Percentiles rank a stretch among this genome's conserved stretches.
These are phyloP conservation scores for Penicillium nordicum DNA, from an alignment of 2,329 filamentous ascomycete species.

Conservation along the genomic window DNA sequence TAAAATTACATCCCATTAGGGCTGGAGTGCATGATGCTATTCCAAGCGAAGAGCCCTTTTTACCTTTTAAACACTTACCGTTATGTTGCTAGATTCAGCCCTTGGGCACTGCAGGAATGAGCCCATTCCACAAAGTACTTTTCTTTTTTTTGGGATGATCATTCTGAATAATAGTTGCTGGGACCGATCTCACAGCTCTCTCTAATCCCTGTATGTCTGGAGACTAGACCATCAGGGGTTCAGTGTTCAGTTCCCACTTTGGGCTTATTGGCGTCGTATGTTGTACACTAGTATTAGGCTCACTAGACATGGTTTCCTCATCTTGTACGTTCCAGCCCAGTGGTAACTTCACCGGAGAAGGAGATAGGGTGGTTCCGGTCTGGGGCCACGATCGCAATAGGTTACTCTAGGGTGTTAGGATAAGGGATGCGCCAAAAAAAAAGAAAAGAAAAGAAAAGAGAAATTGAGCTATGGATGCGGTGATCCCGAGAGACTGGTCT, in stretches of 20 bases:
- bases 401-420: background rate
- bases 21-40: background rate
- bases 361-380: constrained; percentile 4
- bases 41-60: background rate
- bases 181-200: background rate
- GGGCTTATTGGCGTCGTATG: background rate
- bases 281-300: background rate
- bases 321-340: constrained; percentile 13
- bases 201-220: background rate
- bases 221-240: background rate
- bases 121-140: background rate
- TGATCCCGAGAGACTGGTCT: constrained; percentile 16
- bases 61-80: background rate
- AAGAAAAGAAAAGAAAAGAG: background rate
- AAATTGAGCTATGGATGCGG: constrained; percentile 1
- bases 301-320: background rate
- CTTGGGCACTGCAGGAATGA: constrained; percentile 1
- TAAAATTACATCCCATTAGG: background rate
- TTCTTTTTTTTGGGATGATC: background rate
- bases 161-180: background rate
- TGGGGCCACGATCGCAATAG: background rate
- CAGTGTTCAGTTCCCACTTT: background rate
- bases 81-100: background rate
- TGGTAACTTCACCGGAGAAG: constrained; percentile 11
- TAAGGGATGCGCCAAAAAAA: background rate